These are phyloP conservation scores for Debaryomyces udenii DNA, from an alignment of 1,139 yeast species.

Conservation along the genomic window DNA sequence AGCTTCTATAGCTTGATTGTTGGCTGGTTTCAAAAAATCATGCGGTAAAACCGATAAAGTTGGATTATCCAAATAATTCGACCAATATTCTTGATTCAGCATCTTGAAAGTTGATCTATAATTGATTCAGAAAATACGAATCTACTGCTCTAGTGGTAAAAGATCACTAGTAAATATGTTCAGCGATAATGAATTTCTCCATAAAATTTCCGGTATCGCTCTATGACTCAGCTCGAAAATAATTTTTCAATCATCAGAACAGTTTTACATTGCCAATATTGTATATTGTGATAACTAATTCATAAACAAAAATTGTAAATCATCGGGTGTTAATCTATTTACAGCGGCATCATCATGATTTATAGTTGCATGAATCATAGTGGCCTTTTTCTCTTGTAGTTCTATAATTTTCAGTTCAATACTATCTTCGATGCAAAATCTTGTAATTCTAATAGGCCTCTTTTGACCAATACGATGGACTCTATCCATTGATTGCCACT, in stretches of 20 bases:
- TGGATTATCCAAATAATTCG: conserved; percentile 69
- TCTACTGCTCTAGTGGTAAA: too few relatives aligned
- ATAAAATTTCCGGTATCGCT: conserved; percentile 3
- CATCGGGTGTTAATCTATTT: conserved; percentile 85
- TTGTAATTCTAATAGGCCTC: conserved; percentile 90
- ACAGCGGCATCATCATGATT: conserved; percentile 92
- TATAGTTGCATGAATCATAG: conserved; percentile 95
- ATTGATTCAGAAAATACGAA: conserved; percentile 3
- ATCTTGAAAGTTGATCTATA: conserved; percentile 9
- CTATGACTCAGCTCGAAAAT: conserved; percentile 9
- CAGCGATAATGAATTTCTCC: not conserved
- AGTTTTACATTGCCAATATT: too few relatives aligned
- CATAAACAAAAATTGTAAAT: conserved; percentile 88
- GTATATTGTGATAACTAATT: conserved; percentile 38
- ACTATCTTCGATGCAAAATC: conserved; percentile 93
- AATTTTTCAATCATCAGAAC: conserved; percentile 1
- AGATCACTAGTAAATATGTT: too few relatives aligned
- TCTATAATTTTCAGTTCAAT: conserved; percentile 96
- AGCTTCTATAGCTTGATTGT: conserved; percentile 70
- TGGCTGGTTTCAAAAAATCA: conserved; percentile 81
- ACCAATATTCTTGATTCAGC: conserved; percentile 55
- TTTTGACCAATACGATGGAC: conserved; percentile 97
- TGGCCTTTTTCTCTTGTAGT: conserved; percentile 94
- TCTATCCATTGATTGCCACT: conserved; percentile 98
- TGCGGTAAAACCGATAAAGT: conserved; percentile 87